phyloP scores from a whole-genome alignment of 2,329 filamentous ascomycete genomes.

The Colletotrichum orchidophilum region DNA sequence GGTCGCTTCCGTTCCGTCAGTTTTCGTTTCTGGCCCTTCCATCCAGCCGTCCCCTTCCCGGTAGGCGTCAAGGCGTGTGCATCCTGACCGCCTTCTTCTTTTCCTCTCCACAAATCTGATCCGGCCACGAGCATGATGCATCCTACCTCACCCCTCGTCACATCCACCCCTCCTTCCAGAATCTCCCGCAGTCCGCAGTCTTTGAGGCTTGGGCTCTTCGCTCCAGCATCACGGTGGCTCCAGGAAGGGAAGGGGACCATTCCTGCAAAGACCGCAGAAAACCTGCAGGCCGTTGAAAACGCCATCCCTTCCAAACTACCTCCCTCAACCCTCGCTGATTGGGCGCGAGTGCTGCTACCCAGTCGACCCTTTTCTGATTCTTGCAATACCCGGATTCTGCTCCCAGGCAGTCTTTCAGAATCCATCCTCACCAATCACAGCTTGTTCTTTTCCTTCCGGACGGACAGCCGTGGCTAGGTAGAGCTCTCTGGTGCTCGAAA shows the following conservation, averaged over 20 bases:
- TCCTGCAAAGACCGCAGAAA: conserved; percentile 12
- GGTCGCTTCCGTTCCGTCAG: not conserved
- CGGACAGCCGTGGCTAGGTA: not conserved
- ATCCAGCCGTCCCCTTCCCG: too few relatives aligned
- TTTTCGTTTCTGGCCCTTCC: not conserved
- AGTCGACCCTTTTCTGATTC: not conserved
- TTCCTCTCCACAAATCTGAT: conserved; percentile 25
- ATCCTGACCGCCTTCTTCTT: conserved; percentile 28
- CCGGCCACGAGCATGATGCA: conserved; percentile 12
- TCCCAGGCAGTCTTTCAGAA: not conserved
- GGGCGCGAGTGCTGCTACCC: conserved; percentile 25
- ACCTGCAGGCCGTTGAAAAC: conserved; percentile 2
- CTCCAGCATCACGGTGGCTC: not conserved
- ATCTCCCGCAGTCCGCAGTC: not conserved
- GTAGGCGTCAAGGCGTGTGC: not conserved
- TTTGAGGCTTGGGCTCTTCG: not conserved
- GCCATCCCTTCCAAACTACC: not conserved
- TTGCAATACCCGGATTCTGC: not conserved
- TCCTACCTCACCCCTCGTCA: not conserved
- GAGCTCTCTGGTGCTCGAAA: not conserved
- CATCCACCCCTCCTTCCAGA: not conserved
- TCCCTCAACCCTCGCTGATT: conserved; percentile 7
- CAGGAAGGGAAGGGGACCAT: not conserved
- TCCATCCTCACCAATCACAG: not conserved
- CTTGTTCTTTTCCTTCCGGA: not conserved